Percentiles rank a stretch among this genome's conserved stretches.
phyloP scores from a whole-genome alignment of 73 alveolate genomes.

The Paramecium octaurelia region DNA sequence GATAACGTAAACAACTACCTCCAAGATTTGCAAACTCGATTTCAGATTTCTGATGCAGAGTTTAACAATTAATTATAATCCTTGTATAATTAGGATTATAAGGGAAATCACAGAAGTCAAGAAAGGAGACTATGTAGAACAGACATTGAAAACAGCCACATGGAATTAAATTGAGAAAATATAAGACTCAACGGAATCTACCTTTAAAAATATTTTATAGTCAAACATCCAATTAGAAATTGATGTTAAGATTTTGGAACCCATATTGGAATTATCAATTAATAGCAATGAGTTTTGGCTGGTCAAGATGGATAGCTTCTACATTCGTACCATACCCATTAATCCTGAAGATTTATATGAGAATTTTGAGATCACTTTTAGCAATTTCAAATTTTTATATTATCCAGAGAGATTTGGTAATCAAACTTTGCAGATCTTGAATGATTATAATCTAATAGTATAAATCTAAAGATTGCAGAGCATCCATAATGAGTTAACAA shows the following conservation, averaged over 20 bases:
- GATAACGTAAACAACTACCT: neutral
- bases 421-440: neutral
- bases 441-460: neutral
- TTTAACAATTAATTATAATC: neutral
- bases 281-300: neutral
- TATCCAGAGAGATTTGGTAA: neutral
- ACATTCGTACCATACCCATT: neutral
- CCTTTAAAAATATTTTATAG: neutral
- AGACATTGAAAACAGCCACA: conserved; percentile 54
- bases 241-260: neutral
- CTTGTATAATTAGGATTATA: neutral
- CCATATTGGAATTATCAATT: neutral
- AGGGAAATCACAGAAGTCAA: conserved; percentile 32
- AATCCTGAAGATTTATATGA: conserved; percentile 44
- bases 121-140: conserved; percentile 4
- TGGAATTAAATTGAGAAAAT: conserved; percentile 62
- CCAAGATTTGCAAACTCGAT: neutral
- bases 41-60: neutral
- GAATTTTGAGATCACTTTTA: neutral
- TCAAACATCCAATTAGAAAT: neutral
- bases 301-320: neutral
- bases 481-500: neutral
- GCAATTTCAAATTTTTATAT: neutral
- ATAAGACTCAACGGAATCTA: conserved; percentile 43
- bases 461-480: neutral